Conservation (phyloP, 305 asterid genomes). For the Petunia hybrid region DNA sequence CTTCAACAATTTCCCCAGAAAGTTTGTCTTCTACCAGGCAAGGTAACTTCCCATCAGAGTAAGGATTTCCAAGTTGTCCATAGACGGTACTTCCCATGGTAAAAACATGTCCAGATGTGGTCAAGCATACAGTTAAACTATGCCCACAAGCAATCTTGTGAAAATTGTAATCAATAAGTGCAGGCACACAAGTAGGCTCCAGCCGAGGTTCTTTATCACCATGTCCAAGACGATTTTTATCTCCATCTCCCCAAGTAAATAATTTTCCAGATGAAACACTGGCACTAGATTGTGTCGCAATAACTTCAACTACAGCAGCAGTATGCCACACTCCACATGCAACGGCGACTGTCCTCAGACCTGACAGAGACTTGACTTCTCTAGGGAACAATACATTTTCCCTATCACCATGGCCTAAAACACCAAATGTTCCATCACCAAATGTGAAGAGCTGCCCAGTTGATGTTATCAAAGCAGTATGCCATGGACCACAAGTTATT, state of each 20-base stretch:
- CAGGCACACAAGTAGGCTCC: conserved; percentile 90
- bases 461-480: conserved; percentile 85
- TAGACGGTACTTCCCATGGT: conserved; percentile 96
- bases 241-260: conserved; percentile 99
- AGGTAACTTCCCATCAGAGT: conserved; percentile 85
- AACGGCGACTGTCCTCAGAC: conserved; percentile 85
- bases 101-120: conserved; percentile 83
- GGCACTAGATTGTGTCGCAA: conserved; percentile 75
- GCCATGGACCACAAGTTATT: conserved; percentile 99
- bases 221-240: conserved; percentile 93
- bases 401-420: conserved; percentile 90
- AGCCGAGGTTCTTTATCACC: conserved; percentile 93
- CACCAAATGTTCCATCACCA: conserved; percentile 98
- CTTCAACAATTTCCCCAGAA: conserved; percentile 70
- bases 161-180: conserved; percentile 84
- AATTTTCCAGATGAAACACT: conserved; percentile 85
- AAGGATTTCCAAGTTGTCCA: conserved; percentile 93
- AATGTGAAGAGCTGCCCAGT: conserved; percentile 89
- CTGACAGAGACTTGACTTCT: conserved; percentile 84
- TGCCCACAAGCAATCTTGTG: conserved; percentile 91
- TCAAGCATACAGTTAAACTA: conserved; percentile 87
- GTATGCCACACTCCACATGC: conserved; percentile 99
- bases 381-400: conserved; percentile 68
- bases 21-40: conserved; percentile 84
- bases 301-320: conserved; percentile 95